A percentile compares a stretch with the other conserved stretches of the same genome.
These are phyloP conservation scores for Coix lacrymajobi DNA, from an alignment of 176 grass and related monocot genomes.

Conservation along the genomic window DNA sequence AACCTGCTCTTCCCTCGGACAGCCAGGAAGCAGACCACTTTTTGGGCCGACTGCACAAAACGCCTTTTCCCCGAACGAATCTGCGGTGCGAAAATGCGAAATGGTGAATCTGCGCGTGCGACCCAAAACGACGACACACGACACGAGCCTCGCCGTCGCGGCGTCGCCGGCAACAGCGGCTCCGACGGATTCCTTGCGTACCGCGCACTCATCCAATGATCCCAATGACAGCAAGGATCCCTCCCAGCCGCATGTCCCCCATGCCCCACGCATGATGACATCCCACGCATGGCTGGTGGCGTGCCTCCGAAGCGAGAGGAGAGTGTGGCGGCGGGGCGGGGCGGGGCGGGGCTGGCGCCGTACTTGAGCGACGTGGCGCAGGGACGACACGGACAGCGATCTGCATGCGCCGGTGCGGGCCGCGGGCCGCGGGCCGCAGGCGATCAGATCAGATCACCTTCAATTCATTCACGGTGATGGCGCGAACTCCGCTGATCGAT, in stretches of 20 bases:
- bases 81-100: not conserved
- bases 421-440: not conserved
- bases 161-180: not conserved
- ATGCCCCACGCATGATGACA: not conserved
- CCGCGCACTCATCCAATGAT: not conserved
- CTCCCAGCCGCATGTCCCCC: too few species aligned
- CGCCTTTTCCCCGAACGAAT: not conserved
- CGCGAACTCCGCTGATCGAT: not conserved
- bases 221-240: not conserved
- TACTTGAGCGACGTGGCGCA: not conserved
- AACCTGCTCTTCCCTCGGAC: not conserved
- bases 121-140: not conserved
- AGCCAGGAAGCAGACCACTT: not conserved
- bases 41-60: not conserved
- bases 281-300: not conserved
- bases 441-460: slow-evolving; percentile 1
- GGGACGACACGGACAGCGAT: slow-evolving; percentile 13
- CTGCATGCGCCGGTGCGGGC: not conserved
- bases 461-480: not conserved
- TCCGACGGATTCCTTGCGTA: slow-evolving; percentile 5
- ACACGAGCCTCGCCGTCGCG: not conserved
- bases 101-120: not conserved
- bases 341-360: not conserved
- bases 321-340: not conserved
- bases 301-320: slow-evolving; percentile 20